A percentile compares a stretch with the other conserved stretches of the same genome.
phyloP scores from a whole-genome alignment of 2,329 filamentous ascomycete species.

The Shiraia bambusicola region DNA sequence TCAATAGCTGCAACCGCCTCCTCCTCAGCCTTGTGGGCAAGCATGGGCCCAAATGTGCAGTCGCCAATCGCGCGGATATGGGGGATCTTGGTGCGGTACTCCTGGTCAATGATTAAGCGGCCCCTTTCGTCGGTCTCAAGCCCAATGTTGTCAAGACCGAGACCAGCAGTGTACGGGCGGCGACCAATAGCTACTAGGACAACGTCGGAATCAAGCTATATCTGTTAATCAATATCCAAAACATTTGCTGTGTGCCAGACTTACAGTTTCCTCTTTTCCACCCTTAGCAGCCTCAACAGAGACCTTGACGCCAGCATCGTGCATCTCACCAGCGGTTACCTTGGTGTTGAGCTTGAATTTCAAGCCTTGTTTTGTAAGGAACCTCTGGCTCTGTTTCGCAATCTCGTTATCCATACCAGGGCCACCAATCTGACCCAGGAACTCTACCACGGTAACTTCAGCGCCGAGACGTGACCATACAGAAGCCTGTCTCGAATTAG shows the following conservation, averaged over 20 bases:
- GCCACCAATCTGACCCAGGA: slow-evolving; percentile 91
- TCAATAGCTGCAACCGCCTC: slow-evolving; percentile 93
- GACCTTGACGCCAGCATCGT: slow-evolving; percentile 75
- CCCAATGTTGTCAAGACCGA: slow-evolving; percentile 91
- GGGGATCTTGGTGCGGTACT: slow-evolving; percentile 96
- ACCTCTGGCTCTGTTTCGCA: slow-evolving; percentile 87
- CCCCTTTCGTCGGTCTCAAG: slow-evolving; percentile 90
- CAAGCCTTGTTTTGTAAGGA: slow-evolving; percentile 92
- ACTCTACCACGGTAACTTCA: slow-evolving; percentile 97
- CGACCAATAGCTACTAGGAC: slow-evolving; percentile 96
- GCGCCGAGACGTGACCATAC: slow-evolving; percentile 94
- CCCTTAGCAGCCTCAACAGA: slow-evolving; percentile 91
- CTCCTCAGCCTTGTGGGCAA: slow-evolving; percentile 99
- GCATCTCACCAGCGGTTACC: slow-evolving; percentile 81
- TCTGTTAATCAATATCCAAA: slow-evolving; percentile 12
- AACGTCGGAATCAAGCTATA: slow-evolving; percentile 85
- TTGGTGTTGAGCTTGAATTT: slow-evolving; percentile 99
- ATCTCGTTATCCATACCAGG: slow-evolving; percentile 97
- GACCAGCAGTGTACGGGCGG: slow-evolving; percentile 87
- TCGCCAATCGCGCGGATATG: slow-evolving; percentile 98
- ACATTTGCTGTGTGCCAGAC: slow-evolving; percentile 34
- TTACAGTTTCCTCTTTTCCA: slow-evolving; percentile 86
- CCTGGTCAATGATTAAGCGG: slow-evolving; percentile 93
- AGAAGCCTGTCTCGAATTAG: slow-evolving; percentile 59
- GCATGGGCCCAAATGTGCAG: slow-evolving; percentile 96